phyloP scores from a whole-genome alignment of 306 rosid species.

The Rosa chinensis region DNA sequence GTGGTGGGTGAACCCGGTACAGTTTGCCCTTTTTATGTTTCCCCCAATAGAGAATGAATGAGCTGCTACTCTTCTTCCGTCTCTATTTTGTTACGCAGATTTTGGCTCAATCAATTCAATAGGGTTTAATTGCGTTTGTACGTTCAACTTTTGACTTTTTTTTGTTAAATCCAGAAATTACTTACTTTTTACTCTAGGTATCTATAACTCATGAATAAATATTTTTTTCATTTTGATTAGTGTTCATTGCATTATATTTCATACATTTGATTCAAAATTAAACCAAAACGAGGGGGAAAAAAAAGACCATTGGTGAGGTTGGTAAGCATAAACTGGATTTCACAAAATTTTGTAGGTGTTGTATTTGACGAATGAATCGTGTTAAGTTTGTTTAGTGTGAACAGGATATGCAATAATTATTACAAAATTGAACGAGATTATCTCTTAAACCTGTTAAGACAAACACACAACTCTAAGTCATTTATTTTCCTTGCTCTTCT shows the following conservation, averaged over 20 bases:
- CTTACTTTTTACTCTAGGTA: background rate
- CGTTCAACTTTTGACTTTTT: background rate
- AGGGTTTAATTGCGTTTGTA: background rate
- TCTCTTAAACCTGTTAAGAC: background rate
- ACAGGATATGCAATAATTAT: rapidly evolving
- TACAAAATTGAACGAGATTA: background rate
- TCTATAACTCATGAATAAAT: background rate
- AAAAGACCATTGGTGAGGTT: too few species aligned
- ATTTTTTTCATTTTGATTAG: background rate
- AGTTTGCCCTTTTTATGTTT: background rate
- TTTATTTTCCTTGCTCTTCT: too few species aligned
- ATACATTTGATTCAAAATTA: too few species aligned
- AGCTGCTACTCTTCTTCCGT: background rate
- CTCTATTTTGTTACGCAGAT: background rate
- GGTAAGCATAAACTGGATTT: too few species aligned
- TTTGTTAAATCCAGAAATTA: background rate
- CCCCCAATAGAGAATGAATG: background rate
- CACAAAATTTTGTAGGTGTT: too few species aligned
- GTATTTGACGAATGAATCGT: too few species aligned
- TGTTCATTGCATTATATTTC: too few species aligned
- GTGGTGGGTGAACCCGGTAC: constrained; percentile 8
- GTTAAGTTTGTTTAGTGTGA: too few species aligned
- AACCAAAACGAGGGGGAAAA: too few species aligned
- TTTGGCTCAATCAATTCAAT: background rate
- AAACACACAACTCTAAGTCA: too few species aligned